Evolutionary conservation across 495 filamentous ascomycete genomes (phyloP).

Genomic region (Penicillium parvum): DNA sequence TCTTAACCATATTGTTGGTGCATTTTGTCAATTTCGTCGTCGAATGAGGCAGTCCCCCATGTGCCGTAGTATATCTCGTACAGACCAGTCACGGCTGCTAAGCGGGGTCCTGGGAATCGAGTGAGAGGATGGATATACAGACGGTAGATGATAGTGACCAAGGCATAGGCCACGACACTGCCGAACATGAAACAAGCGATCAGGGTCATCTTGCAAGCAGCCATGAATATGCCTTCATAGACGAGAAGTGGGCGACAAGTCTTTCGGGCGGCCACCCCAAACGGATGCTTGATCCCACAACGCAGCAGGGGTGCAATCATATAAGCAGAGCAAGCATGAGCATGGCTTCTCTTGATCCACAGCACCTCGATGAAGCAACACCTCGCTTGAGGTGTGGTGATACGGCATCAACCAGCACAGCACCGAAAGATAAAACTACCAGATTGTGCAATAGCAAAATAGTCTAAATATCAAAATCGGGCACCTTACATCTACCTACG

Average conservation of each 20-base stretch:
- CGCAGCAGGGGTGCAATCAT: background rate
- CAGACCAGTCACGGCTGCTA: conserved; percentile 39
- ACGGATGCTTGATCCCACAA: no score
- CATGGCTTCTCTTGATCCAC: background rate
- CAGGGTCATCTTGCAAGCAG: conserved; percentile 8
- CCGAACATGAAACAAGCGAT: conserved; percentile 21
- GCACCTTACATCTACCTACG: conserved; percentile 1
- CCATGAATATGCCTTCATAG: background rate
- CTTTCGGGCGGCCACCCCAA: no score
- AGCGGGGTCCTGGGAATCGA: conserved; percentile 42
- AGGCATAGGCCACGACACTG: conserved; percentile 20
- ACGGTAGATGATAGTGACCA: conserved; percentile 27
- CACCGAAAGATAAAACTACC: no score
- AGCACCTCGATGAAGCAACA: background rate
- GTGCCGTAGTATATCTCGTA: conserved; percentile 48
- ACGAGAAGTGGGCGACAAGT: no score
- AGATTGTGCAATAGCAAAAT: background rate
- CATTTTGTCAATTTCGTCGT: conserved; percentile 37
- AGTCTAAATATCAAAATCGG: background rate
- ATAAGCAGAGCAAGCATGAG: no score
- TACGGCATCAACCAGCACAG: conserved; percentile 5
- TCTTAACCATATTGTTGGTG: conserved; percentile 36
- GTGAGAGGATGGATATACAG: conserved; percentile 37
- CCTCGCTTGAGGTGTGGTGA: conserved; percentile 1
- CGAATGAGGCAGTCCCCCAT: conserved; percentile 36